These are phyloP conservation scores for Abortiporus biennis DNA, from an alignment of 1,284 basidiomycete genomes.

Conservation along the genomic window DNA sequence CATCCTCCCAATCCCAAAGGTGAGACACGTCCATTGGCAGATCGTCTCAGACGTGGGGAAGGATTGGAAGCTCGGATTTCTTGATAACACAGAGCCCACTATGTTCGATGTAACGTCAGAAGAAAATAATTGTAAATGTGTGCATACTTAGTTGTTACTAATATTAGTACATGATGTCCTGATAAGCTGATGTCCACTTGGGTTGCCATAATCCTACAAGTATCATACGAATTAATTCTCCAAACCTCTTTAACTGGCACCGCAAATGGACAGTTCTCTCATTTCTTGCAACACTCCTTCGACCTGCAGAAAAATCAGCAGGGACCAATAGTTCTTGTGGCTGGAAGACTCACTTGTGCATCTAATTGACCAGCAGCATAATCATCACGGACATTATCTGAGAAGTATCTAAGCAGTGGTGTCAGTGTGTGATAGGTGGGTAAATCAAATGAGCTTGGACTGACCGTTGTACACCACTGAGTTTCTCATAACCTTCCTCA, in stretches of 20 bases:
- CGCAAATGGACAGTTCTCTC: conserved; percentile 92
- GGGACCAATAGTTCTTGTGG: neutral
- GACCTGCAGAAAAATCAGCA: conserved; percentile 38
- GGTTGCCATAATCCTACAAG: neutral
- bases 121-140: no score
- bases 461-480: conserved; percentile 90
- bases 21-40: no score
- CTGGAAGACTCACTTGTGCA: conserved; percentile 59
- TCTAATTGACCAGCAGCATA: conserved; percentile 97
- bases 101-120: conserved; percentile 1
- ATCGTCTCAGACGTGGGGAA: no score
- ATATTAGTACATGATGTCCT: neutral
- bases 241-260: conserved; percentile 33
- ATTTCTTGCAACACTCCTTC: conserved; percentile 95
- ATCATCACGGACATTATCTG: conserved; percentile 87
- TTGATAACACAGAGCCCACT: neutral
- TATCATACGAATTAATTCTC: neutral
- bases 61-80: no score
- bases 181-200: neutral
- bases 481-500: conserved; percentile 97
- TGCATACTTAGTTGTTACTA: neutral
- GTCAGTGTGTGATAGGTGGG: neutral
- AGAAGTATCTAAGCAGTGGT: conserved; percentile 65
- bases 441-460: conserved; percentile 11
- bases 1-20: no score